phyloP scores from a whole-genome alignment of 2,329 filamentous ascomycete genomes.

The Ampelomyces quisqualis region DNA sequence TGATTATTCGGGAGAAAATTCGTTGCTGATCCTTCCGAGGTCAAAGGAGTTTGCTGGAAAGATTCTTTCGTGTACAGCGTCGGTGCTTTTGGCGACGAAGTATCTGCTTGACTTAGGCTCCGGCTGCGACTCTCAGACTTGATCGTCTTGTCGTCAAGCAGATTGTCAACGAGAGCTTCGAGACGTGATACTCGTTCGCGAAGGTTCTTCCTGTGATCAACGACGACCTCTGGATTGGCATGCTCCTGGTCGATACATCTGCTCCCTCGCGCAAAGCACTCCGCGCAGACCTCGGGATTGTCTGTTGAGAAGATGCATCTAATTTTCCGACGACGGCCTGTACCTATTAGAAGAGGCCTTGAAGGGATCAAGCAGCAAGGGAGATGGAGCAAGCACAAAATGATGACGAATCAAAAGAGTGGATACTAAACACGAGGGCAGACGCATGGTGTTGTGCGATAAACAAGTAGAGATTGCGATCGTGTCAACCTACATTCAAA shows the following conservation, averaged over 20 bases:
- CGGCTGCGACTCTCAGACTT: slow-evolving; percentile 32
- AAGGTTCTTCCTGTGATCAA: slow-evolving; percentile 48
- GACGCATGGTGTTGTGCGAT: slow-evolving; percentile 3
- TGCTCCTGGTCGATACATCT: slow-evolving; percentile 51
- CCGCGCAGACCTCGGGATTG: slow-evolving; percentile 46
- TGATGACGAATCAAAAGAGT: slow-evolving; percentile 3
- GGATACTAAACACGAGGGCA: slow-evolving; percentile 4
- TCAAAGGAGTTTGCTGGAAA: slow-evolving; percentile 38
- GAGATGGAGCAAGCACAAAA: background rate
- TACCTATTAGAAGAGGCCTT: slow-evolving; percentile 22
- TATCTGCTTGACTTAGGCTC: slow-evolving; percentile 25
- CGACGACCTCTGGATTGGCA: slow-evolving; percentile 43
- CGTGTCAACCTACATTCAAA: slow-evolving; percentile 46
- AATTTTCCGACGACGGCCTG: slow-evolving; percentile 54
- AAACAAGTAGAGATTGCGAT: slow-evolving; percentile 6
- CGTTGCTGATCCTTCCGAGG: slow-evolving; percentile 33
- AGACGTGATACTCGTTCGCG: slow-evolving; percentile 47
- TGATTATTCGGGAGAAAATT: slow-evolving; percentile 25
- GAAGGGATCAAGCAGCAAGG: background rate
- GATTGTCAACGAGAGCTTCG: slow-evolving; percentile 44
- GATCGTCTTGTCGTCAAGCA: slow-evolving; percentile 40
- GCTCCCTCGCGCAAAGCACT: slow-evolving; percentile 49
- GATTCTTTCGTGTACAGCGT: slow-evolving; percentile 26
- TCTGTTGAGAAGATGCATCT: slow-evolving; percentile 49
- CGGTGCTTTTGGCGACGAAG: slow-evolving; percentile 30